Percentiles rank a stretch among this genome's conserved stretches.
Evolutionary conservation across 495 filamentous ascomycete genomes (phyloP).

Genomic region (Hypoxylon fuscum): DNA sequence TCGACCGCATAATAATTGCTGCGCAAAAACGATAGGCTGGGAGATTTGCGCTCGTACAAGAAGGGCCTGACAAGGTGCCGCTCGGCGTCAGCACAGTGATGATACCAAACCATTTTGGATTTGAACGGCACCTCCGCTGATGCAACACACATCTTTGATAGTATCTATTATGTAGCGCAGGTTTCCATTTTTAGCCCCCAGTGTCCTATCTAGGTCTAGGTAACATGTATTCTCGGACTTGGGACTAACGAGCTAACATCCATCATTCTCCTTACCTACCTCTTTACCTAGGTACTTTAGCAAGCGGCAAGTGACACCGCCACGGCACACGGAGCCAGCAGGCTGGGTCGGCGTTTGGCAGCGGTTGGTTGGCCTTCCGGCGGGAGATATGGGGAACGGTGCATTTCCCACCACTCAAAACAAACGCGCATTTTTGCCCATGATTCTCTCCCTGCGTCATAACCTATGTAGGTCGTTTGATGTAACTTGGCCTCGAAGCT

Average conservation of each 20-base stretch:
- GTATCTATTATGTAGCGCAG: neutral
- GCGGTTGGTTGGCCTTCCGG: constrained; percentile 16
- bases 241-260: constrained; percentile 1
- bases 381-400: constrained; percentile 10
- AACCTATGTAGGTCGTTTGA: neutral
- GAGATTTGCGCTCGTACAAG: constrained; percentile 19
- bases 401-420: constrained; percentile 10
- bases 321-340: constrained; percentile 30
- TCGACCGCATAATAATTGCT: constrained; percentile 24
- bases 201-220: constrained; percentile 14
- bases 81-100: constrained; percentile 29
- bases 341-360: constrained; percentile 18
- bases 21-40: constrained; percentile 26
- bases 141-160: constrained; percentile 8
- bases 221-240: too few relatives aligned
- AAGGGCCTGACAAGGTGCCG: constrained; percentile 16
- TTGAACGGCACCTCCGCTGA: constrained; percentile 20
- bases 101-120: constrained; percentile 16
- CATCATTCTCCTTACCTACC: constrained; percentile 11
- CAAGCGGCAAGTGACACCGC: constrained; percentile 19
- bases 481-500: constrained; percentile 1
- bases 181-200: constrained; percentile 17
- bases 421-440: neutral
- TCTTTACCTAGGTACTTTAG: too few relatives aligned
- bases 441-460: constrained; percentile 6